Evolutionary conservation across 495 filamentous ascomycete genomes (phyloP), one percentile per base, ranked within the genome.

Genomic region (Penicillium fimorum): DNA sequence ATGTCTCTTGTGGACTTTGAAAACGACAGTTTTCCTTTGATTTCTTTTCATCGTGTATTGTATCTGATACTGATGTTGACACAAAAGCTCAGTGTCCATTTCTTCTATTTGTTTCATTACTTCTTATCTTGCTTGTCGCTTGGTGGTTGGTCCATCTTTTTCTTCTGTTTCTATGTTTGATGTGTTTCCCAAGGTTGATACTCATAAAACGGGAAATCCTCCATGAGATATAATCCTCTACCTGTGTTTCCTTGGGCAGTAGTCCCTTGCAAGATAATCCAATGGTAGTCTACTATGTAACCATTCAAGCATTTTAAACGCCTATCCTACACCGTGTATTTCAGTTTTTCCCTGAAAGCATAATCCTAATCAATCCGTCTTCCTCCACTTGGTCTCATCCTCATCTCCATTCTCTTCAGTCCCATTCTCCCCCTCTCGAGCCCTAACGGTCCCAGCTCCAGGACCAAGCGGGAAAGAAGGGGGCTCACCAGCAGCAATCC

Each of bases 301-400:
- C 11, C 2, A 42, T 7, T 24, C 44, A 24, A 35, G 18, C 10
- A 22, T 15, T 43, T 15, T 40, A 12, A 29, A 57, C 24, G 24
- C 27, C 25, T 38, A 9, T 18, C 20, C 17, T 7, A 18, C 25
- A 32, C 44, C 33, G 33, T 7, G 35, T 37, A 15, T 38, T 17
- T 17, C 35, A 38, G n/a, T n/a, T 38, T 8, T 37, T 17, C 35
- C 35, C 43, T 47, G 11, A 20, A 11, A 46, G 12, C 22, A 22
- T 9, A 1, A 9, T 6, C 40, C 1, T 0, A 25, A n/a, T 75
- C 59, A 86, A 29, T 79, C 81, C 32, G 82, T 87, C 57, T 84
- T 70, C 60, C 79, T 76, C 84, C 84, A 87, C 62, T 87, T 87
- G 18, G 76, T 77, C 63, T 82, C 82, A 24, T 66, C 64, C n/a